A percentile compares a stretch with the other conserved stretches of the same genome.
Conservation (phyloP, 345 rosid species). For the Gossypium bickii region DNA sequence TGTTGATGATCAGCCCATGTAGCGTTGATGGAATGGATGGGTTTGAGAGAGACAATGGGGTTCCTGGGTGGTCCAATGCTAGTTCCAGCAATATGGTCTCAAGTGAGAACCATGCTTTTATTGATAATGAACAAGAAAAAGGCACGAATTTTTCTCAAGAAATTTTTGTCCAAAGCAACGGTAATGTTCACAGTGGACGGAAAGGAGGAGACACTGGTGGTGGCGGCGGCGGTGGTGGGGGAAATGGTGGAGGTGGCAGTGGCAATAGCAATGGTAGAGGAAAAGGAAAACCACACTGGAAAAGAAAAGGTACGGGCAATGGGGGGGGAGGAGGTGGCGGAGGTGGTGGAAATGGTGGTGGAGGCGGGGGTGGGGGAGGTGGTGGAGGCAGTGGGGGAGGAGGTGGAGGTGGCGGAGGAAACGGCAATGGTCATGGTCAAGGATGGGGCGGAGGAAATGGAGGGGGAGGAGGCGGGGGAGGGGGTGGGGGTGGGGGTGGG, state of each 20-base stretch:
- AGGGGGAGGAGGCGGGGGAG: neutral
- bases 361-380: neutral
- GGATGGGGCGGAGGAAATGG: neutral
- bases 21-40: conserved; percentile 34
- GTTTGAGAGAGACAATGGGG: conserved; percentile 22
- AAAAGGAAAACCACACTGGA: neutral
- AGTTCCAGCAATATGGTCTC: conserved; percentile 9
- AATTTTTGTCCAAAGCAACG: conserved; percentile 14
- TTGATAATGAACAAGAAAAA: conserved; percentile 16
- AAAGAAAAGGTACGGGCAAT: neutral
- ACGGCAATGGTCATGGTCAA: neutral
- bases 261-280: conserved; percentile 10
- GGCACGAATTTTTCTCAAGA: conserved; percentile 16
- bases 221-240: neutral
- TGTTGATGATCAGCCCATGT: conserved; percentile 24
- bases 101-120: neutral
- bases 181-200: conserved; percentile 19
- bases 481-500: neutral
- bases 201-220: conserved; percentile 21
- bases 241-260: conserved; percentile 12
- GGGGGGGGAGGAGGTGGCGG: neutral
- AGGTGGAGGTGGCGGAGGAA: neutral
- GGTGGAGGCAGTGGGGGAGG: neutral
- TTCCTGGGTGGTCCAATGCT: conserved; percentile 11
- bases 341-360: neutral